These are phyloP conservation scores for Dryadomyces quercus-mongolicae DNA, from an alignment of 2,329 filamentous ascomycete genomes.

Conservation along the genomic window DNA sequence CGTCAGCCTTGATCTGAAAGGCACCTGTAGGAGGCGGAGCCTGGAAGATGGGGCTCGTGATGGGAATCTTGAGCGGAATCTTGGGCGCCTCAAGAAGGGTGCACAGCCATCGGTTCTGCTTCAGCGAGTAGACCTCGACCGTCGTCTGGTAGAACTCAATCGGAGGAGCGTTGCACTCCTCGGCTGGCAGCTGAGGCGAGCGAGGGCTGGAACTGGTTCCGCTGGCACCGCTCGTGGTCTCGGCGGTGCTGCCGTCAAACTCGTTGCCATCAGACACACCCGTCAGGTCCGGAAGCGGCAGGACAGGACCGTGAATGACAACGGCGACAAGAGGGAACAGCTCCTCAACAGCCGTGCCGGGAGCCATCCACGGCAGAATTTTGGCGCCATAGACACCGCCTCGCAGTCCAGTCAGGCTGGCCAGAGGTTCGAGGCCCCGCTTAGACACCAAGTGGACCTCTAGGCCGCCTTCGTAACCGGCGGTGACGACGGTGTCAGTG, in stretches of 20 bases:
- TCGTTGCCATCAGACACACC: not conserved
- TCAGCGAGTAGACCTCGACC: slow-evolving; percentile 79
- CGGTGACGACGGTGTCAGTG: slow-evolving; percentile 55
- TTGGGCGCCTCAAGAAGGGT: slow-evolving; percentile 62
- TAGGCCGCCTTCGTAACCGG: slow-evolving; percentile 70
- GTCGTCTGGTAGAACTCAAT: slow-evolving; percentile 68
- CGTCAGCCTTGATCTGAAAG: slow-evolving; percentile 61
- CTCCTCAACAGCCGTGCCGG: slow-evolving; percentile 34
- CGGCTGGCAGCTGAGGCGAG: not conserved
- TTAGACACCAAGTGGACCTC: slow-evolving; percentile 65
- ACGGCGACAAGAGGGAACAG: slow-evolving; percentile 66
- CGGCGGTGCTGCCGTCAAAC: not conserved
- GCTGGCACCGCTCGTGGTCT: not conserved
- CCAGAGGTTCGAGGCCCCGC: slow-evolving; percentile 56
- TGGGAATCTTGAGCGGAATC: slow-evolving; percentile 43
- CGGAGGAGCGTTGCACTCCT: slow-evolving; percentile 15
- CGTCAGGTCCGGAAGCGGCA: slow-evolving; percentile 24
- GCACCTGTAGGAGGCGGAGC: slow-evolving; percentile 60
- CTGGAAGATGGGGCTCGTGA: slow-evolving; percentile 51
- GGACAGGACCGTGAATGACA: slow-evolving; percentile 64
- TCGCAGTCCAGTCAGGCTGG: slow-evolving; percentile 61
- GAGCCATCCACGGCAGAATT: slow-evolving; percentile 58
- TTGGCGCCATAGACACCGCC: slow-evolving; percentile 76
- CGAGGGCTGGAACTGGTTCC: not conserved
- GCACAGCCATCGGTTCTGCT: slow-evolving; percentile 57